These are phyloP conservation scores for Yamadazyma songkhlaensis DNA, from an alignment of 1,139 yeast genomes.

Conservation along the genomic window DNA sequence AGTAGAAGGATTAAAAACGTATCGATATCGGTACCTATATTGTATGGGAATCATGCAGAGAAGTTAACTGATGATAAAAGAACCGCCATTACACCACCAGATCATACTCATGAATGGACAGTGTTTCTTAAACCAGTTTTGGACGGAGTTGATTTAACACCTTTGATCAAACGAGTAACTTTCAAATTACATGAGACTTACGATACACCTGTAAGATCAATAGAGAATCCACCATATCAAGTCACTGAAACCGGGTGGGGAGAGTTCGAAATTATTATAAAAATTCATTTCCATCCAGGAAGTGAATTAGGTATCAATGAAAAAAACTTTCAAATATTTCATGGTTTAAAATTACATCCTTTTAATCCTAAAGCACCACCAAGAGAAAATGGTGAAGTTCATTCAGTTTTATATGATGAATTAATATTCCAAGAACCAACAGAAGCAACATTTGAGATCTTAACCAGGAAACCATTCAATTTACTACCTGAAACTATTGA, in stretches of 20 bases:
- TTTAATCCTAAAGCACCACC: constrained; percentile 52
- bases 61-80: constrained; percentile 61
- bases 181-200: constrained; percentile 95
- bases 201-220: constrained; percentile 74
- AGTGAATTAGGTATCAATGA: constrained; percentile 67
- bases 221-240: constrained; percentile 90
- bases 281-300: constrained; percentile 80
- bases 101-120: constrained; percentile 96
- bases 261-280: constrained; percentile 89
- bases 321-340: constrained; percentile 82
- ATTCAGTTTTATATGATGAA: constrained; percentile 82
- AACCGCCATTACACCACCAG: constrained; percentile 74
- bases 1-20: constrained; percentile 55
- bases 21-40: constrained; percentile 78
- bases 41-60: constrained; percentile 84
- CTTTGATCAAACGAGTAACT: constrained; percentile 83
- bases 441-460: constrained; percentile 74
- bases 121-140: constrained; percentile 84
- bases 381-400: constrained; percentile 46
- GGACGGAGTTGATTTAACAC: constrained; percentile 72
- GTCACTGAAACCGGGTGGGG: constrained; percentile 99
- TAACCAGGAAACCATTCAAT: constrained; percentile 76
- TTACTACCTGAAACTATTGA: constrained; percentile 60
- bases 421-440: constrained; percentile 95
- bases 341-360: constrained; percentile 89